Base-by-base conservation (phyloP, 352 stramenopile genomes). In the Phytophthora meadii region DNA sequence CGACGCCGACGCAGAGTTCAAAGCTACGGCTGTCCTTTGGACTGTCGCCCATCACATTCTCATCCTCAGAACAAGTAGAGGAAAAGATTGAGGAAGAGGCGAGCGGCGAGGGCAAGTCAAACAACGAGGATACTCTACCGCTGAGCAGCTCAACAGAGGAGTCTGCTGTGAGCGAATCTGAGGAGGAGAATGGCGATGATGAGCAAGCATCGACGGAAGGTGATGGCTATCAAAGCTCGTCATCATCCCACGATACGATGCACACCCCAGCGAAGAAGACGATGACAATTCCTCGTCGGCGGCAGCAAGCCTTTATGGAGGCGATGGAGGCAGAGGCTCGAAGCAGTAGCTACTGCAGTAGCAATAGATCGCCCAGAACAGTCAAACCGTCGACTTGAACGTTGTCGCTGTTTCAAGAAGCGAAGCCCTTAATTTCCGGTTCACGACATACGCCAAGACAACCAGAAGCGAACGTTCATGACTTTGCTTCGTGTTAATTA, bases 271-370 rank as follows among this genome's bases (percentile, higher is more conserved):
- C 46, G 22, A 56, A 49, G 32, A 58, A 68, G 39, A 15, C 32
- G 17, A 17, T 36, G 6, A 47, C 49, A 22, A 82, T 88, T 52
- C 57, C 76, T 17, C 36, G 36, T 2, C 53, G 59, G 40, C 65
- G 78, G 17, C 81, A 90, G 54, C 54, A 77, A 64, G 73, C 68
- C 27, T 90, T 90, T 46, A 58, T 85, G 44, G 70, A 79, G 12
- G 80, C 77, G 17, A 84, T 89, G 28, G 76, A 87, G 57, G 75
- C 79, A 7, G 77, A 86, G 46, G 72, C 75, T 42, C 28, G 30
- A 17, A 50, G 54, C 19, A 59, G 7, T 12, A 19, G 19, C 46
- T 50, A 34, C 22, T 28, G 12, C 19, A 59, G 7, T 12, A 19
- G 19, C 46, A 54, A 34, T 32, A 37, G 12, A 11, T 37, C 54